These are phyloP conservation scores for Mariannaea sp. DNA, from an alignment of 2,329 filamentous ascomycete species.

Conservation along the genomic window DNA sequence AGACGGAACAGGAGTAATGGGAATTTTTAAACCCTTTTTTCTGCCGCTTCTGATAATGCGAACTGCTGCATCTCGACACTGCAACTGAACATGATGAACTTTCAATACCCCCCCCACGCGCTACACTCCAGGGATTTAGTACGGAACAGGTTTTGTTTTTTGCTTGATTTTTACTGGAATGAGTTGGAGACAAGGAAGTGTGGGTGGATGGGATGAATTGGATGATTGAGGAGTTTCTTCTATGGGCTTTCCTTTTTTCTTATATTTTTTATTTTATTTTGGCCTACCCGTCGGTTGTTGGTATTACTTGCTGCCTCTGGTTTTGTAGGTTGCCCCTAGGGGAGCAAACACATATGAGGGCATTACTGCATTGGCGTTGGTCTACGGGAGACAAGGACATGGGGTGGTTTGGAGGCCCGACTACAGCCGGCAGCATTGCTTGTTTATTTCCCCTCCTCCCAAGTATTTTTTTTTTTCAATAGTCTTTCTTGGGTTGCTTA, in stretches of 20 bases:
- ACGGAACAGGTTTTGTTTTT: conserved; percentile 22
- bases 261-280: too few relatives aligned
- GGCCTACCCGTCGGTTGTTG: conserved; percentile 9
- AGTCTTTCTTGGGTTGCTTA: conserved; percentile 4
- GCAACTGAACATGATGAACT: conserved; percentile 32
- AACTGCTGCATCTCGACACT: background rate
- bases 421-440: conserved; percentile 15
- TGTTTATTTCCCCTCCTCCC: conserved; percentile 11
- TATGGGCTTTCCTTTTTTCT: background rate
- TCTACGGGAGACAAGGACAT: conserved; percentile 24
- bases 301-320: conserved; percentile 19
- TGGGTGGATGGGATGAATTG: conserved; percentile 5
- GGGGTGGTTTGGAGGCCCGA: conserved; percentile 17
- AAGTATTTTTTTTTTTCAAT: background rate
- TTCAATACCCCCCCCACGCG: conserved; percentile 19
- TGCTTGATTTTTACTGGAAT: conserved; percentile 1
- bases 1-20: conserved; percentile 37
- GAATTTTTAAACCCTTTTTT: background rate
- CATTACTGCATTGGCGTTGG: conserved; percentile 33
- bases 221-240: conserved; percentile 10
- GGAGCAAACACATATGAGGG: conserved; percentile 25
- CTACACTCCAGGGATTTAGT: conserved; percentile 22
- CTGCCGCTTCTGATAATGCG: background rate
- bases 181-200: background rate
- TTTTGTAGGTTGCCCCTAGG: conserved; percentile 12